A percentile compares a stretch with the other conserved stretches of the same genome.
Evolutionary conservation across 768 basidiomycete species (phyloP).

Genomic region (Mycena capillaripes): DNA sequence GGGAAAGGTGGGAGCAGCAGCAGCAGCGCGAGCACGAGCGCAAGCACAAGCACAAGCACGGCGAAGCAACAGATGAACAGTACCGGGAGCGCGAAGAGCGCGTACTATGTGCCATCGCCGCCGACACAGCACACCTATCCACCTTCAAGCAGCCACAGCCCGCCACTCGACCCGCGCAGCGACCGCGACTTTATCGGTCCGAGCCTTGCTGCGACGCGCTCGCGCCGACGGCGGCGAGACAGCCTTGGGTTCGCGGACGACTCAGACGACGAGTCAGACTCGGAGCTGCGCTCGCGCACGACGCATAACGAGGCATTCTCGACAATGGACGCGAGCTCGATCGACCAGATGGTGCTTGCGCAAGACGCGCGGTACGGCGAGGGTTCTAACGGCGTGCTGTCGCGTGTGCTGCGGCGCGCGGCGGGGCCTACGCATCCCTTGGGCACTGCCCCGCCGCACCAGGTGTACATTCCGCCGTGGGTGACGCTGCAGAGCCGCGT

Average conservation of each 20-base stretch:
- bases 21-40: slow-evolving; percentile 46
- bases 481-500: slow-evolving; percentile 72
- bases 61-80: slow-evolving; percentile 39
- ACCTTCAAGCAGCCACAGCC: slow-evolving; percentile 8
- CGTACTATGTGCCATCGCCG: slow-evolving; percentile 25
- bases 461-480: slow-evolving; percentile 67
- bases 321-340: slow-evolving; percentile 66
- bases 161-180: slow-evolving; percentile 14
- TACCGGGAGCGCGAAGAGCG: slow-evolving; percentile 44
- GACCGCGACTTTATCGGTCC: slow-evolving; percentile 2
- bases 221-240: slow-evolving; percentile 49
- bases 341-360: slow-evolving; percentile 59
- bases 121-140: slow-evolving; percentile 20
- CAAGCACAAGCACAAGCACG: slow-evolving; percentile 46
- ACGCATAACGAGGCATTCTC: slow-evolving; percentile 76
- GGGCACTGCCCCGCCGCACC: slow-evolving; percentile 13
- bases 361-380: slow-evolving; percentile 37
- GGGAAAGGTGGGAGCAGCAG: slow-evolving; percentile 39
- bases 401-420: slow-evolving; percentile 21
- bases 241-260: slow-evolving; percentile 45
- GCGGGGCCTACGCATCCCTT: slow-evolving; percentile 18
- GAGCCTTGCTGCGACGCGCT: slow-evolving; percentile 8
- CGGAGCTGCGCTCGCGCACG: slow-evolving; percentile 54
- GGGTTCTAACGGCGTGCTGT: slow-evolving; percentile 31
- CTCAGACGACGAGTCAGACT: slow-evolving; percentile 39